A percentile compares a stretch with the other conserved stretches of the same genome.
phyloP scores from a whole-genome alignment of 192 early-diverging fungal species.

The Lobulomyces angularis region DNA sequence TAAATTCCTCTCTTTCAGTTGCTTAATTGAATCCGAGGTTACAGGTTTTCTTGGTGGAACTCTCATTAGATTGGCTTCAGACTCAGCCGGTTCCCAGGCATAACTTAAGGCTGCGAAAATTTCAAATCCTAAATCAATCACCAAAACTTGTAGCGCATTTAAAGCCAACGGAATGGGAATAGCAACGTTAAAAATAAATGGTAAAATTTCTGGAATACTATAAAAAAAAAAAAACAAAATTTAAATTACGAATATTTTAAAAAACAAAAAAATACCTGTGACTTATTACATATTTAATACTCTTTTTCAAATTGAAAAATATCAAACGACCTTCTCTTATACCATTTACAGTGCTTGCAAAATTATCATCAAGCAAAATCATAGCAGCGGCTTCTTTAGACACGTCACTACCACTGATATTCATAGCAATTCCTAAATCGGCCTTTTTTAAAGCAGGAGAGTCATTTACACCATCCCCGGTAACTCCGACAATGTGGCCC shows the following conservation, averaged over 20 bases:
- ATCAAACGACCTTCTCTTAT: constrained; percentile 92
- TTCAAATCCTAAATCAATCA: constrained; percentile 91
- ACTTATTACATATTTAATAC: constrained; percentile 79
- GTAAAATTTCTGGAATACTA: constrained; percentile 33
- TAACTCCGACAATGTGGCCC: constrained; percentile 96
- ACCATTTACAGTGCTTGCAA: constrained; percentile 83
- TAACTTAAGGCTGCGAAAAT: constrained; percentile 65
- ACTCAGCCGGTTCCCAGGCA: constrained; percentile 86
- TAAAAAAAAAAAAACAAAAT: neutral
- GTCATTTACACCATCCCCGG: constrained; percentile 95
- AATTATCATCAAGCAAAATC: constrained; percentile 97
- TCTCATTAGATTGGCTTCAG: constrained; percentile 65
- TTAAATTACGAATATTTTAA: neutral
- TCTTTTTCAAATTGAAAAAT: constrained; percentile 92
- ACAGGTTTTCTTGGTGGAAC: constrained; percentile 84
- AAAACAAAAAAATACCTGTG: constrained; percentile 54
- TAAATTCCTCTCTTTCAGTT: constrained; percentile 33
- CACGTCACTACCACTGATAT: constrained; percentile 85
- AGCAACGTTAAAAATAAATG: constrained; percentile 71
- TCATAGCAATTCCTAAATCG: constrained; percentile 96
- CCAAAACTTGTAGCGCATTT: constrained; percentile 71
- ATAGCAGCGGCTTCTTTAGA: constrained; percentile 93
- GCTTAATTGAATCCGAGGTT: constrained; percentile 59
- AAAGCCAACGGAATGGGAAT: constrained; percentile 77
- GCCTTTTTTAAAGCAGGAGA: constrained; percentile 93